Percentiles rank a stretch among this genome's conserved stretches.
Evolutionary conservation across 352 stramenopile genomes (phyloP).

Genomic region (Phytophthora rubi): DNA sequence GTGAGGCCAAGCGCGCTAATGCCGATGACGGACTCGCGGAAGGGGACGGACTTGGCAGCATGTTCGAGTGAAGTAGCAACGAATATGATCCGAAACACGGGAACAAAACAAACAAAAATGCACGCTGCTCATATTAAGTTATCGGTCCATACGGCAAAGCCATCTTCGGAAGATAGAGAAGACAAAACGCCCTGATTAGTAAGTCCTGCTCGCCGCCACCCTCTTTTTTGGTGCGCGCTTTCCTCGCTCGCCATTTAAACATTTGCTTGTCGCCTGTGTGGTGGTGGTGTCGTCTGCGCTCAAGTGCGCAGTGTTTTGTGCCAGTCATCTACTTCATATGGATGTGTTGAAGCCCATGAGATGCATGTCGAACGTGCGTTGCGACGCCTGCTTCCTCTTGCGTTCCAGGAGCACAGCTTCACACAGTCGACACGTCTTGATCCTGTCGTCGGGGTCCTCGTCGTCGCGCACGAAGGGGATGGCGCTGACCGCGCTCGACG

Average conservation of each 20-base stretch:
- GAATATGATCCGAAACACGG: constrained; percentile 4
- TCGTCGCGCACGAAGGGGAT: constrained; percentile 67
- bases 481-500: constrained; percentile 48
- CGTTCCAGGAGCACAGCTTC: constrained; percentile 67
- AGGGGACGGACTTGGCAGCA: constrained; percentile 47
- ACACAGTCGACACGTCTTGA: constrained; percentile 72
- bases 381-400: constrained; percentile 55
- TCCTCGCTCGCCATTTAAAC: constrained; percentile 27
- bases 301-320: constrained; percentile 24
- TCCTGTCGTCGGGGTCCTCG: constrained; percentile 54
- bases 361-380: constrained; percentile 66
- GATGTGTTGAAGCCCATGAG: constrained; percentile 53
- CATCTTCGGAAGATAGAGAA: constrained; percentile 27
- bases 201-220: constrained; percentile 19
- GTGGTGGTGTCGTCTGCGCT: constrained; percentile 29
- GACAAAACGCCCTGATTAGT: constrained; percentile 22
- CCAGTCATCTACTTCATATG: constrained; percentile 27
- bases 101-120: constrained; percentile 25
- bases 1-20: constrained; percentile 53
- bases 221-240: constrained; percentile 26
- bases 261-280: constrained; percentile 34
- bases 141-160: constrained; percentile 31
- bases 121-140: constrained; percentile 46
- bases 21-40: constrained; percentile 49
- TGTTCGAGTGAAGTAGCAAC: constrained; percentile 46